Conservation (phyloP, 1,284 basidiomycete genomes). For the Pseudozyma pruni region DNA sequence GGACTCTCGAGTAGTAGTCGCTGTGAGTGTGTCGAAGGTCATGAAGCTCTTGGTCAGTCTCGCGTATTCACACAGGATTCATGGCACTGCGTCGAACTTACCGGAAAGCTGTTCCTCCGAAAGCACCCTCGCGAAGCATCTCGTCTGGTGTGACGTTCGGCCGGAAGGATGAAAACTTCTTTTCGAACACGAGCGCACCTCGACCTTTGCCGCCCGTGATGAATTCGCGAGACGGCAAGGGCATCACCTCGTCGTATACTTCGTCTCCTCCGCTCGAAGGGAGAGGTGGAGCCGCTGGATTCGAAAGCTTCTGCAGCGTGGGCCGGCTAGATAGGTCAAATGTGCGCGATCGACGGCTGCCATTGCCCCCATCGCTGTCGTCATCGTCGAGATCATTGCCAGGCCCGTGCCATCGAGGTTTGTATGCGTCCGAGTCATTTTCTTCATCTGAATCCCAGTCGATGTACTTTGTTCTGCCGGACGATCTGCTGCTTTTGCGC, state of each 20-base stretch:
- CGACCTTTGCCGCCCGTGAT: conserved; percentile 35
- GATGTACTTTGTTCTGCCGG: conserved; percentile 29
- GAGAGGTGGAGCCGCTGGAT: conserved; percentile 37
- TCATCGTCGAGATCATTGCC: conserved; percentile 16
- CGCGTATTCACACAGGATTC: background rate
- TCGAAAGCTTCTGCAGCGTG: conserved; percentile 43
- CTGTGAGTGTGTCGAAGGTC: conserved; percentile 1
- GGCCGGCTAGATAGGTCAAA: conserved; percentile 39
- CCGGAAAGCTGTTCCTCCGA: conserved; percentile 70
- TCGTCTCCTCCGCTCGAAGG: conserved; percentile 27
- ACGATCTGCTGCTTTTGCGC: conserved; percentile 37
- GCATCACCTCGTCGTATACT: conserved; percentile 28
- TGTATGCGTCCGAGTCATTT: conserved; percentile 40
- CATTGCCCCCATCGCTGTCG: conserved; percentile 23
- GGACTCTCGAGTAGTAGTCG: conserved; percentile 46
- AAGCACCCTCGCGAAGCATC: conserved; percentile 70
- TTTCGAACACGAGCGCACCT: conserved; percentile 69
- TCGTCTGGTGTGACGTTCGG: conserved; percentile 71
- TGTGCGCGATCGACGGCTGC: conserved; percentile 29
- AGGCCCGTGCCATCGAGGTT: conserved; percentile 35
- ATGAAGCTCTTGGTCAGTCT: background rate
- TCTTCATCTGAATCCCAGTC: conserved; percentile 50
- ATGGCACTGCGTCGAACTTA: conserved; percentile 25
- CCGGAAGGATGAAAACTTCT: conserved; percentile 67
- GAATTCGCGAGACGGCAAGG: conserved; percentile 27